Evolutionary conservation across 352 stramenopile species (phyloP).

Genomic region (Globisporangium alternatum): DNA sequence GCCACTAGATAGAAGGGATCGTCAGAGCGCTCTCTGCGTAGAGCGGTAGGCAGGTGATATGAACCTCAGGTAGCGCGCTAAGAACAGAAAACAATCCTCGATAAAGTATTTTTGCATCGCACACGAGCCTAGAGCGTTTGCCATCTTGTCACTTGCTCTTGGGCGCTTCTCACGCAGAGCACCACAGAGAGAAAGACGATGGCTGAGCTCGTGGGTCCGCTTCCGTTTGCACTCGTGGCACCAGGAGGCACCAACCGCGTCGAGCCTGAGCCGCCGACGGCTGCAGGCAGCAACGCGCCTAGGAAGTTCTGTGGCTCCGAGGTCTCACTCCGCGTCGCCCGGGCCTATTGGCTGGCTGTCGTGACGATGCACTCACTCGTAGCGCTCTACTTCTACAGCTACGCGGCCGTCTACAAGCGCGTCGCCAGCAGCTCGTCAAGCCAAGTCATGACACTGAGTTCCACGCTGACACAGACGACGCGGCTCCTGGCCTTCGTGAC

Average conservation of each 20-base stretch:
- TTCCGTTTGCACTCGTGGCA: constrained; percentile 10
- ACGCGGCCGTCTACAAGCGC: constrained; percentile 12
- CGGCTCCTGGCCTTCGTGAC: constrained; percentile 7
- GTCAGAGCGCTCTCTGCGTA: no score
- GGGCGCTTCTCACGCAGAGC: not conserved
- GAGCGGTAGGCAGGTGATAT: no score
- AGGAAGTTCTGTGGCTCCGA: not conserved
- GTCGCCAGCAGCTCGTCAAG: not conserved
- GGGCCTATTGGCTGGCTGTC: constrained; percentile 9
- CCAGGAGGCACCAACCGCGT: not conserved
- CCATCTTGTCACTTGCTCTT: not conserved
- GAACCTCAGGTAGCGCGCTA: not conserved
- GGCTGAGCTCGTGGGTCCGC: not conserved
- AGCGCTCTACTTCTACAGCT: constrained; percentile 14
- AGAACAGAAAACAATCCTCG: not conserved
- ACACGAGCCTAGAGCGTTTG: not conserved
- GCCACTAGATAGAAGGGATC: not conserved
- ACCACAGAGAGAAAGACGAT: not conserved
- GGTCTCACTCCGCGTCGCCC: constrained; percentile 8
- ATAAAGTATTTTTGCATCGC: not conserved
- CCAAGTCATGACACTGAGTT: not conserved
- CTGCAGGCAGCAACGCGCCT: not conserved
- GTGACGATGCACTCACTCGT: constrained; percentile 3
- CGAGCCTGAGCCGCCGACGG: not conserved
- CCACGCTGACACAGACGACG: not conserved